These are phyloP conservation scores for Quambalaria eucalypti DNA, from an alignment of 1,284 basidiomycete species.

Conservation along the genomic window DNA sequence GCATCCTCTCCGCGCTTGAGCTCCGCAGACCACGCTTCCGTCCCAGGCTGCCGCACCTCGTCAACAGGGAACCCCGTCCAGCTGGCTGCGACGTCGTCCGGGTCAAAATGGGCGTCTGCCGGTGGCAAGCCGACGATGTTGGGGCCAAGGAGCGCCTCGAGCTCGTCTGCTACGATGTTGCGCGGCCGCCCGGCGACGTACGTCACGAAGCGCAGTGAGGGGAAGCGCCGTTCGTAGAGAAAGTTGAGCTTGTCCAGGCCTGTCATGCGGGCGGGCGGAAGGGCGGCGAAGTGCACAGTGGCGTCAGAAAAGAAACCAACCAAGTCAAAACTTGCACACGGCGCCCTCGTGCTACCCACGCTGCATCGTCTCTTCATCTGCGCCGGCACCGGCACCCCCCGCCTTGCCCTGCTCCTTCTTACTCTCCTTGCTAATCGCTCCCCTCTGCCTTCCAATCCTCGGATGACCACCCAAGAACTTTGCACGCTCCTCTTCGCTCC, in stretches of 20 bases:
- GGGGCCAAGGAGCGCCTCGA: conserved; percentile 21
- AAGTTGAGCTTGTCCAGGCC: conserved; percentile 30
- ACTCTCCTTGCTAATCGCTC: conserved; percentile 23
- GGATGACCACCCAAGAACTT: conserved; percentile 33
- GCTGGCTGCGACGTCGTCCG: conserved; percentile 8
- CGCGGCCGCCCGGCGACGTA: conserved; percentile 50
- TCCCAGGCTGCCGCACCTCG: conserved; percentile 9
- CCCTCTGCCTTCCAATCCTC: conserved; percentile 26
- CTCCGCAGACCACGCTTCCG: conserved; percentile 30
- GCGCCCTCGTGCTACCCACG: neutral
- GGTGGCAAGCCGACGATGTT: conserved; percentile 9
- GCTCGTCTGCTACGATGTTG: conserved; percentile 47
- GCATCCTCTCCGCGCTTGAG: conserved; percentile 34
- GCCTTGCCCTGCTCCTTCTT: conserved; percentile 30
- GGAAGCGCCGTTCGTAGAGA: conserved; percentile 37
- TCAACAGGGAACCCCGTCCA: neutral
- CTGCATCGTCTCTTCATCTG: conserved; percentile 1
- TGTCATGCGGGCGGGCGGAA: neutral
- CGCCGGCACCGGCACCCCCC: conserved; percentile 4
- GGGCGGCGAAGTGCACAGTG: neutral
- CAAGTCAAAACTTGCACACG: too few species aligned
- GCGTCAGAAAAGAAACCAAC: neutral
- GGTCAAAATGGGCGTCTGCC: conserved; percentile 1
- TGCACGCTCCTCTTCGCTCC: conserved; percentile 17
- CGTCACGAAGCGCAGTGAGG: conserved; percentile 40